Evolutionary conservation across 129 eudicot genomes (phyloP).

Genomic region (Gnaphalium uliginosum): DNA sequence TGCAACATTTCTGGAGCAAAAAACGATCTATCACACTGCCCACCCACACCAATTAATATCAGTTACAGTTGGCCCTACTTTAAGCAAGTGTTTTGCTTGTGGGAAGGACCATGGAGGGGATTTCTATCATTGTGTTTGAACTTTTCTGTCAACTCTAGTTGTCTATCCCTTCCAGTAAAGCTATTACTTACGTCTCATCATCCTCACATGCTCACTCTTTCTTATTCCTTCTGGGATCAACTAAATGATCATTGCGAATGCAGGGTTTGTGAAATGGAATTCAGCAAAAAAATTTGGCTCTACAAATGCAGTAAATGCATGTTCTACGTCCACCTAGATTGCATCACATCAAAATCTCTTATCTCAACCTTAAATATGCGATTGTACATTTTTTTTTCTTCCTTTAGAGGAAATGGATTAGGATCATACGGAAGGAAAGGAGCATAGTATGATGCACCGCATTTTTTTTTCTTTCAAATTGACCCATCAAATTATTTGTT

Average conservation of each 20-base stretch:
- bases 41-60: constrained; percentile 6
- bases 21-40: neutral
- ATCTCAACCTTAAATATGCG: no score
- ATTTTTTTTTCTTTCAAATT: no score
- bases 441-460: no score
- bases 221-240: neutral
- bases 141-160: neutral
- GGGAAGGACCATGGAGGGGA: neutral
- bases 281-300: neutral
- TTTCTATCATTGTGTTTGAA: constrained; percentile 7
- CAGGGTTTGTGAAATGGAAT: constrained; percentile 6
- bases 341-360: neutral
- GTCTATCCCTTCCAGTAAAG: constrained; percentile 4
- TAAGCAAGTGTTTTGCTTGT: neutral
- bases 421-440: no score
- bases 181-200: neutral
- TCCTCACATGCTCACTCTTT: constrained; percentile 10
- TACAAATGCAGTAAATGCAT: constrained; percentile 22
- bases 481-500: no score
- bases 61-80: neutral
- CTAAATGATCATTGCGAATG: neutral
- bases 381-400: no score
- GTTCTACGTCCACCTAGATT: constrained; percentile 11
- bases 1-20: constrained; percentile 5
- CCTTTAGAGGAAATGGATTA: no score